Base-by-base conservation (phyloP, 2,329 filamentous ascomycete genomes). In the Alternaria conjuncta region DNA sequence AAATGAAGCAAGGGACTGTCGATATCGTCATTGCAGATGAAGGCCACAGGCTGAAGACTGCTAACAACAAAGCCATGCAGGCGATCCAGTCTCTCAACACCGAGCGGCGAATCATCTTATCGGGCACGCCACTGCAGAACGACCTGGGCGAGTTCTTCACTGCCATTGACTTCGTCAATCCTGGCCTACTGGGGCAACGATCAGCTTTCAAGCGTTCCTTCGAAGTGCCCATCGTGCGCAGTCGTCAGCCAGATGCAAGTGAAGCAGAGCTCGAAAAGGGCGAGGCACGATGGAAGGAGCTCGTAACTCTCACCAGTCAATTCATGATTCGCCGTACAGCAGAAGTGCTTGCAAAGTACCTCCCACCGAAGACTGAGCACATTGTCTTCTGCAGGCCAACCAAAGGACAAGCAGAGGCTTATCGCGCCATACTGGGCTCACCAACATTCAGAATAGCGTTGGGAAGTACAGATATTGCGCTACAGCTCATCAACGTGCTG, bases 11-110 rank as follows among this genome's bases (percentile, higher is more conserved):
- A 71, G 88, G 87, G 7, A 79, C 82, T 2, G 87, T 93, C 53
- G 90, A 92, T 72, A 90, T 91, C 60, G 85, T 91, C 59, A 87
- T 91, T 69, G 88, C 88, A n/a, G 89, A 91, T 70, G 89, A 91
- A 78, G 89, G 89, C 0, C 89, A 91, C 72, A 82, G 89, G 50
- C 80, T 91, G 43, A 91, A 91, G 78, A 90, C 89, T 1, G 85
- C 89, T 9, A 88, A 89, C 73, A 91, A 91, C 77, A 91, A 91
- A 74, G 87, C 87, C 32, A 88, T 88, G 28, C 83, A 86, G 62
- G 89, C 89, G 2, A 91, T 91, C 65, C 87, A 89, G 69, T 86
- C 87, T 2, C 79, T 91, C 18, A 88, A 87, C 68, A 89, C 89
- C 2, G 82, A 86, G 49, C 83, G 87, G 61, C 82, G 89, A 53